Evolutionary conservation across 2,329 filamentous ascomycete species (phyloP), one percentile per base, ranked within the genome.

Genomic region (Helminthosporium solani): DNA sequence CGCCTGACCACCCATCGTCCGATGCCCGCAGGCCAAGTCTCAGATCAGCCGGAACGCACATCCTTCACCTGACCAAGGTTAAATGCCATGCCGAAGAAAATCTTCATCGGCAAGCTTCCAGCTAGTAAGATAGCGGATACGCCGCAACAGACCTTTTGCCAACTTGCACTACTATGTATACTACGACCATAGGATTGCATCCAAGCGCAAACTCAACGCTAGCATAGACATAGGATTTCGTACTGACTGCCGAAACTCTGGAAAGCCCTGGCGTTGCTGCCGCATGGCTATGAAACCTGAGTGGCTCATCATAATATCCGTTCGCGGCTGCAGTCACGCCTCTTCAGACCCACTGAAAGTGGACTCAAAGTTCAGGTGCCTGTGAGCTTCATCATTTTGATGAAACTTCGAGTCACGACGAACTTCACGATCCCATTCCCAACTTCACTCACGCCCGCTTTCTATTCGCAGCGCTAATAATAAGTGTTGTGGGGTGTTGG

Each of bases 31-130:
- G 46, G 60, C 61, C 56, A 67, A 63, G 62, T 58, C 58, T 66
- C 54, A 65, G 62, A 68, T 69, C 63, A 67, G 60, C 63, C 66
- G 61, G 58, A 57, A 56, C 27, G 40, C 46, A 36, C 31, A 34
- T 50, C 46, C 49, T 54, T 52, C 48, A 44, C 37, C 46, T 33
- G 52, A 45, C 43, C 38, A 52, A 48, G 53, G 47, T 40, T 49
- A 43, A 46, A 44, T 41, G 18, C 35, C 40, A 42, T 30, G 28
- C 23, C 12, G 39, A 19, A 23, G 28, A 31, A 31, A 7, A 42
- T 34, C 30, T 3, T 28, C 23, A 20, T 20, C 33, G n/a, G n/a
- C n/a, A n/a, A 12, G n/a, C 27, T n/a, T 23, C 27, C 30, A n/a
- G 20, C 20, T 31, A 12, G 12, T 14, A 12, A n/a, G n/a, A n/a